Evolutionary conservation across 352 stramenopile genomes (phyloP).

Genomic region (Phytophthora pseudosyringae): DNA sequence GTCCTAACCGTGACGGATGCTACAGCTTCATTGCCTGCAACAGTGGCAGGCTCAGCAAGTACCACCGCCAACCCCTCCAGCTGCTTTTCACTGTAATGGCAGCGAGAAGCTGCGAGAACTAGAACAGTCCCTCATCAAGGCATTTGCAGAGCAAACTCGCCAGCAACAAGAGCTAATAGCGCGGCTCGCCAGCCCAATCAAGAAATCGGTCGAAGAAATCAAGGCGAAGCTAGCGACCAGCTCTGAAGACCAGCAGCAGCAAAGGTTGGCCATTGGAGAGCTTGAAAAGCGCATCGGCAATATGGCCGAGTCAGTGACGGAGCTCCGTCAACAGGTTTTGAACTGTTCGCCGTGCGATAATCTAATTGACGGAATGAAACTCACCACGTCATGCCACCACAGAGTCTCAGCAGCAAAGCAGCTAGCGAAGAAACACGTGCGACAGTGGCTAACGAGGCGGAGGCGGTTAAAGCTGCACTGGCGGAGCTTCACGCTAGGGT

Average conservation of each 20-base stretch:
- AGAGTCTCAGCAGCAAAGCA: conserved; percentile 28
- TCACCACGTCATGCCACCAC: conserved; percentile 9
- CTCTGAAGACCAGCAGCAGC: conserved; percentile 13
- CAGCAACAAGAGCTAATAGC: conserved; percentile 28
- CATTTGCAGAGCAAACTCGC: conserved; percentile 21
- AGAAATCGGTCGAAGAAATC: conserved; percentile 31
- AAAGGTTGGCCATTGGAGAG: conserved; percentile 12
- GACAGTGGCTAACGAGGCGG: conserved; percentile 16
- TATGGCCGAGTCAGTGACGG: conserved; percentile 27
- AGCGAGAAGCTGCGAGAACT: conserved; percentile 24
- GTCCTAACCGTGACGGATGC: background rate
- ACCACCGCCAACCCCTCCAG: background rate
- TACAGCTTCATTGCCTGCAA: conserved; percentile 27
- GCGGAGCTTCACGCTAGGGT: conserved; percentile 26
- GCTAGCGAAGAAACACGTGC: conserved; percentile 20
- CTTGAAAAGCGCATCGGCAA: conserved; percentile 21
- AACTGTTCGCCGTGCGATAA: background rate
- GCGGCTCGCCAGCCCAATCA: conserved; percentile 25
- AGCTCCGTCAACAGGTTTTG: conserved; percentile 42
- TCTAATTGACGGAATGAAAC: conserved; percentile 7
- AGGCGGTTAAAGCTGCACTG: conserved; percentile 28
- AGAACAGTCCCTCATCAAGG: conserved; percentile 18
- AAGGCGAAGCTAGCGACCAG: conserved; percentile 13
- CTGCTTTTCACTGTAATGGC: conserved; percentile 6
- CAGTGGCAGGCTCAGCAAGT: conserved; percentile 26